Conservation (phyloP, 2,329 filamentous ascomycete species). For the Pyrenophora seminiperda region DNA sequence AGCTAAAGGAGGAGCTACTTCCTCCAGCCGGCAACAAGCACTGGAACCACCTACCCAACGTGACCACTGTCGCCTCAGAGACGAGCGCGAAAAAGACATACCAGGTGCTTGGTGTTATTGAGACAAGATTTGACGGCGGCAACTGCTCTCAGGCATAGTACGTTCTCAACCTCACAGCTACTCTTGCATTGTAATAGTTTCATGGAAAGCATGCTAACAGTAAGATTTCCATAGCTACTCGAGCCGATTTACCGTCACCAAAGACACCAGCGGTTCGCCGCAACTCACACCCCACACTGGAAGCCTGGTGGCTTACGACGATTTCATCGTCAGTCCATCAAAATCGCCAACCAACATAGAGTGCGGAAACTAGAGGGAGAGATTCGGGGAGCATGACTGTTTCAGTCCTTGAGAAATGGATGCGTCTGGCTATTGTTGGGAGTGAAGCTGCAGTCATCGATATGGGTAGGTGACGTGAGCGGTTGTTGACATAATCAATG, state of each 20-base stretch:
- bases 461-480: no score
- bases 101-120: slow-evolving; percentile 9
- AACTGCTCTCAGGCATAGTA: slow-evolving; percentile 12
- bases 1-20: slow-evolving; percentile 5
- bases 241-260: slow-evolving; percentile 6
- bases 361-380: background rate
- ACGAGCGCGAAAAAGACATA: slow-evolving; percentile 2
- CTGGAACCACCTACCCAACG: slow-evolving; percentile 4
- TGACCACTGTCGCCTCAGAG: slow-evolving; percentile 5
- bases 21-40: slow-evolving; percentile 6
- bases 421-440: no score
- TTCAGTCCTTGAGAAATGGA: no score
- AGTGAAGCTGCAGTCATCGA: no score
- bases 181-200: background rate
- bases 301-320: slow-evolving; percentile 4
- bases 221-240: slow-evolving; percentile 1
- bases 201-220: background rate
- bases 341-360: slow-evolving; percentile 3
- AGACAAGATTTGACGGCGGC: slow-evolving; percentile 5
- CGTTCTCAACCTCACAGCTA: background rate
- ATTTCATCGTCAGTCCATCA: slow-evolving; percentile 2
- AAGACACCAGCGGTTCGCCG: background rate
- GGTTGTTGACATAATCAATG: no score
- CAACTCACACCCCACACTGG: slow-evolving; percentile 3
- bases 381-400: background rate